Conservation (phyloP, 1,284 basidiomycete genomes). For the Moniliophthora roreri region DNA sequence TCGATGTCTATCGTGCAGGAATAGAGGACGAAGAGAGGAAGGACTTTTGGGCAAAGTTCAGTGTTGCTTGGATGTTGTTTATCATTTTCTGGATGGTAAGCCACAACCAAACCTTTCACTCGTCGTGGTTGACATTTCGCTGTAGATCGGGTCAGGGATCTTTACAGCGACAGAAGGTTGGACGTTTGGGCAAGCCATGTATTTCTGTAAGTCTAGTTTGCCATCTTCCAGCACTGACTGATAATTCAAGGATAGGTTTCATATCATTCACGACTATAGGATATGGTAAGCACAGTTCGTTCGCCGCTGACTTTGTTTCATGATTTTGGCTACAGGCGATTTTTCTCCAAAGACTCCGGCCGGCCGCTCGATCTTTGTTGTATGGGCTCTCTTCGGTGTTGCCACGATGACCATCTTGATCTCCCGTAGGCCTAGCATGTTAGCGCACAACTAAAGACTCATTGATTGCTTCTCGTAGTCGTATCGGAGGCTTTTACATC, state of each 20-base stretch:
- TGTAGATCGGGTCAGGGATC: constrained; percentile 39
- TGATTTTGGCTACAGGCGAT: constrained; percentile 44
- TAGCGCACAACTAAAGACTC: not conserved
- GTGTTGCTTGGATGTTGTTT: constrained; percentile 37
- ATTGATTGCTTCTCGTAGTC: constrained; percentile 35
- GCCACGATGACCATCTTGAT: constrained; percentile 74
- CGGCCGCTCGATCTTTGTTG: constrained; percentile 77
- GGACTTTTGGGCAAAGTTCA: constrained; percentile 36
- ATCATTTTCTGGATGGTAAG: constrained; percentile 43
- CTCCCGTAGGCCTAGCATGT: constrained; percentile 47
- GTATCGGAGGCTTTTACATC: constrained; percentile 62
- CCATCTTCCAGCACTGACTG: constrained; percentile 10
- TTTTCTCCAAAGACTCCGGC: constrained; percentile 58
- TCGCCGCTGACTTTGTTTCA: not conserved
- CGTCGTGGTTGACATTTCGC: not conserved
- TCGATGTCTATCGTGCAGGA: constrained; percentile 26
- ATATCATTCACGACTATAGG: constrained; percentile 69
- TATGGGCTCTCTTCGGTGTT: constrained; percentile 80
- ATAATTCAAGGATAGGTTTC: constrained; percentile 40
- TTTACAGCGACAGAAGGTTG: constrained; percentile 43
- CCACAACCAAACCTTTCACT: not conserved
- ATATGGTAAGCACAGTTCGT: constrained; percentile 40
- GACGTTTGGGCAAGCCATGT: constrained; percentile 46
- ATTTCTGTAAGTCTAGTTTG: constrained; percentile 60
- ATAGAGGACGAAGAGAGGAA: constrained; percentile 35